These are phyloP conservation scores for Solanum chilense DNA, from an alignment of 257 asterid species.

Conservation along the genomic window DNA sequence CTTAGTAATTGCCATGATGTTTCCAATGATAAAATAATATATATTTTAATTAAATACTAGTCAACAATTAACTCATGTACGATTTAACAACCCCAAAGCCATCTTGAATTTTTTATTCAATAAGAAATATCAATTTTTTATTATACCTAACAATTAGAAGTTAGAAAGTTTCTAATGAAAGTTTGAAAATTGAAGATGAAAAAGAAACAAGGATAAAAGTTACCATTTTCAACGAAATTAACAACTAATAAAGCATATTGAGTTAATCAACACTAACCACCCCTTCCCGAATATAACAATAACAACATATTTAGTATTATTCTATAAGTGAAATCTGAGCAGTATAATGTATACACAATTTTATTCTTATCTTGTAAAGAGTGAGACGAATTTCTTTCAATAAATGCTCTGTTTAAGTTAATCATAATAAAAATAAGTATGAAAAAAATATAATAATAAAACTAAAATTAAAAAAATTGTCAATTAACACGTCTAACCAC, in stretches of 20 bases:
- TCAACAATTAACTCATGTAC: background rate
- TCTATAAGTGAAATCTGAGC: too few relatives aligned
- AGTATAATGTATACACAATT: too few relatives aligned
- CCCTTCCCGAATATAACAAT: fast-evolving
- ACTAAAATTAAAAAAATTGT: background rate
- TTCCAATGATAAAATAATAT: background rate
- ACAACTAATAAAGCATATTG: too few relatives aligned
- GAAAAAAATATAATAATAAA: too few relatives aligned
- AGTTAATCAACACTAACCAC: too few relatives aligned
- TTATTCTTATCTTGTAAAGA: background rate
- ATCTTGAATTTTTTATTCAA: background rate
- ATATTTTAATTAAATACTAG: background rate
- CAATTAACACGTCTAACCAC: background rate
- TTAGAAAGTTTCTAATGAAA: too few relatives aligned
- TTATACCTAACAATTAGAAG: background rate
- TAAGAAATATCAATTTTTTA: background rate
- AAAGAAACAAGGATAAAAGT: too few relatives aligned
- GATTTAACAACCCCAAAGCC: background rate
- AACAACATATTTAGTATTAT: too few relatives aligned
- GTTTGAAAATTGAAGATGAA: too few relatives aligned
- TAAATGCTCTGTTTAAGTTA: too few relatives aligned
- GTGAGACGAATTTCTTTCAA: fast-evolving
- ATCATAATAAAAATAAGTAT: background rate
- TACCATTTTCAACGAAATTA: too few relatives aligned
- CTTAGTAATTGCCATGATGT: background rate